Evolutionary conservation across 2,329 filamentous ascomycete genomes (phyloP), one percentile per base, ranked within the genome.

Genomic region (Calonectria pseudoreteaudii): DNA sequence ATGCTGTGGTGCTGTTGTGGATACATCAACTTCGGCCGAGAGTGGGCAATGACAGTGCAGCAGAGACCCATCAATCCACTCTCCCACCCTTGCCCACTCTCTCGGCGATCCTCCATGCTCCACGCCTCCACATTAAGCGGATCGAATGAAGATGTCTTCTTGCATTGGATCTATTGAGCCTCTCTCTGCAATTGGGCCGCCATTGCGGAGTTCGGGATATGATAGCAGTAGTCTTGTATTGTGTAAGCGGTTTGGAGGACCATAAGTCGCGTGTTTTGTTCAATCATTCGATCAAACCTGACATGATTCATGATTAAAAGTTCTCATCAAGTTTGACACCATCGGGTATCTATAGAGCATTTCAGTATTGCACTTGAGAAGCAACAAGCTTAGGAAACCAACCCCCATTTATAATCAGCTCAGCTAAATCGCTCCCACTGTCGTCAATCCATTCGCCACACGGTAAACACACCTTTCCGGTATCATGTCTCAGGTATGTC

Each of bases 41-140:
- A 47, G 60, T 65, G 60, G 60, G 58, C 60, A 23, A 23, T 30
- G n/a, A 44, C 6, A 3, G 16, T 41, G 38, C 38, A 18, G 26
- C 50, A 18, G n/a, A 53, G 18, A 10, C 26, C 4, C 13, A 9
- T 31, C 16, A 11, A 30, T 30, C 60, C 60, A 30, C 26, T 47
- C 38, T 68, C 66, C 66, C 66, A 68, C 66, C 66, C 28, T 68
- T 68, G 52, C 66, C 66, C 66, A 68, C 66, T 58, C 65, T 68
- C 26, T 36, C 28, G 34, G 50, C 50, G 20, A 30, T 34, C 16
- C 31, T n/a, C 41, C 34, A 23, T 20, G 10, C 34, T 38, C 65
- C 26, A 41, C 65, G 65, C 60, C 60, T 65, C 60, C 60, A 65
- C 60, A 47, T 47, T 65, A 44, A 47, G 60, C 36, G 38, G 60